Base-by-base conservation (phyloP, 2,329 filamentous ascomycete genomes). In the Epicoccum nigrum region DNA sequence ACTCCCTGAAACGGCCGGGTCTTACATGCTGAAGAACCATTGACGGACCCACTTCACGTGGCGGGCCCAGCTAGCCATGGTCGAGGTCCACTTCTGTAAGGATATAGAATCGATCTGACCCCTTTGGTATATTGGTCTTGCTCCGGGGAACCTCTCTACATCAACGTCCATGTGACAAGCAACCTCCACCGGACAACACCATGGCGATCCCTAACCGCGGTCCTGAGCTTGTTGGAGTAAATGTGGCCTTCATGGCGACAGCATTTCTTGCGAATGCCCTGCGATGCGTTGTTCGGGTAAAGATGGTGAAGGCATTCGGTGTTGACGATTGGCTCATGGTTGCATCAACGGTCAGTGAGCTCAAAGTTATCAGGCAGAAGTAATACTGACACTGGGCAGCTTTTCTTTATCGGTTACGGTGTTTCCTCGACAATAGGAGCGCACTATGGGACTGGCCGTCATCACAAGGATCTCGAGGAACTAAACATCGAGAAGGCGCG, bases 301-400 rank as follows among this genome's bases (percentile, higher is more conserved):
- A 47, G 19, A 67, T 73, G 63, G 69, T 73, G 4, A 70, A 67
- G 48, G 66, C 65, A 1, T 73, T 72, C 55, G 69, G 69, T 1
- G 17, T 62, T 13, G 70, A 73, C 47, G 70, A 73, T 47, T 72
- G 64, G 54, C 51, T 73, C 5, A 73, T 73, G 69, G 60, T 63
- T 5, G 13, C 63, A 7, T 65, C 70, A 15, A 61, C 59, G 30
- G 70, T 72, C 45, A 57, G 66, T 56, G 7, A 23, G n/a, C 4
- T 8, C 9, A 15, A 19, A 13, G 27, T 34, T 7, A 7, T 16
- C 5, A 13, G 11, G 4, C 6, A 2, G 11, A 20, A 3, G 12
- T 17, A 16, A 6, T 23, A 42, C 55, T 54, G 50, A 59, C 31
- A n/a, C 12, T 15, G 15, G 21, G 23, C 37, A 65, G 65, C 13